Conservation (phyloP, 345 rosid species). For the Psidium friedrichsthalianum region DNA sequence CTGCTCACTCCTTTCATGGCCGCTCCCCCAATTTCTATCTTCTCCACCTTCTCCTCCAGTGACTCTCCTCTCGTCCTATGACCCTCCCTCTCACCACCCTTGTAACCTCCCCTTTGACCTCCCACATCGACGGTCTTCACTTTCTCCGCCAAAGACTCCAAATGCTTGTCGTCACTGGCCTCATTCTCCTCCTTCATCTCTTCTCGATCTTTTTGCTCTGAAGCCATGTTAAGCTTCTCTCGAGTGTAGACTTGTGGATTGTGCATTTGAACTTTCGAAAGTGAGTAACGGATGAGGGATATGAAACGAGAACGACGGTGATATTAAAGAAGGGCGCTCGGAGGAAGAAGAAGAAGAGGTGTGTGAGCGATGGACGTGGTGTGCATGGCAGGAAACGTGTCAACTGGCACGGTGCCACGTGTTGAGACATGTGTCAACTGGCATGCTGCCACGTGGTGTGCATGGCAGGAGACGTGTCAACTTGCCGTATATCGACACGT, state of each 20-base stretch:
- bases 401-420: constrained; percentile 11
- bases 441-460: too few relatives aligned
- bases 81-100: neutral
- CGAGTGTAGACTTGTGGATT: neutral
- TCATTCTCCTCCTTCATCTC: neutral
- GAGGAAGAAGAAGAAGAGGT: neutral
- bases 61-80: constrained; percentile 9
- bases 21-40: neutral
- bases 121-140: neutral
- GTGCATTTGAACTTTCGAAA: neutral
- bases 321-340: neutral
- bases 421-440: too few relatives aligned
- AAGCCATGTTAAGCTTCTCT: constrained; percentile 34
- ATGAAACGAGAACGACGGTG: neutral
- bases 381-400: constrained; percentile 23
- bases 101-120: neutral
- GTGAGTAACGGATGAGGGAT: neutral
- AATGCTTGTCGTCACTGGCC: neutral
- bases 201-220: constrained; percentile 24
- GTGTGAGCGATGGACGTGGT: neutral
- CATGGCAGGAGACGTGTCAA: too few relatives aligned
- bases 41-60: constrained; percentile 10
- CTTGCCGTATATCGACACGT: neutral
- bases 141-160: neutral
- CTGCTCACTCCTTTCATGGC: too few relatives aligned